A percentile compares a stretch with the other conserved stretches of the same genome.
Conservation (phyloP, 345 rosid species). For the Eutrema japonicum region DNA sequence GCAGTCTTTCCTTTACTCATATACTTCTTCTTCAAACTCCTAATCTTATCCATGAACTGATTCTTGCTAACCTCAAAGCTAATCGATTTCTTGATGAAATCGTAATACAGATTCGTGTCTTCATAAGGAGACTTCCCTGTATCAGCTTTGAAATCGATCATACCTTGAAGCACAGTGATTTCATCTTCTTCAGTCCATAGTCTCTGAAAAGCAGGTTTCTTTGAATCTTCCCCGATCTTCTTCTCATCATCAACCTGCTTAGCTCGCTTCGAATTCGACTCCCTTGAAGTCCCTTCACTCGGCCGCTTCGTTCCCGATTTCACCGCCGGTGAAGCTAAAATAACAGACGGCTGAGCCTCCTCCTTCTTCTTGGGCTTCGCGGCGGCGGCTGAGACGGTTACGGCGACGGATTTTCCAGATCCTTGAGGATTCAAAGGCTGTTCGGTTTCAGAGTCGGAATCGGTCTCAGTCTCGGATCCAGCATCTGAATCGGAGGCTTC, state of each 20-base stretch:
- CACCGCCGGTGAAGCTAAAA: constrained; percentile 27
- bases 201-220: constrained; percentile 41
- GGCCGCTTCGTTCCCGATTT: constrained; percentile 39
- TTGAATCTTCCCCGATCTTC: constrained; percentile 26
- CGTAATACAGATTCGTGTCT: constrained; percentile 46
- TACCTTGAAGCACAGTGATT: constrained; percentile 46
- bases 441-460: constrained; percentile 43
- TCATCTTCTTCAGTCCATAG: constrained; percentile 60
- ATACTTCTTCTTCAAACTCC: constrained; percentile 55
- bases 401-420: constrained; percentile 40
- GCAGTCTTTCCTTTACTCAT: constrained; percentile 36
- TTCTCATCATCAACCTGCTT: constrained; percentile 26
- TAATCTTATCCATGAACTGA: constrained; percentile 54
- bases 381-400: not conserved
- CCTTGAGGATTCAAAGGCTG: constrained; percentile 28
- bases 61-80: constrained; percentile 45
- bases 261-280: constrained; percentile 24
- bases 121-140: constrained; percentile 42
- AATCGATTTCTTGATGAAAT: constrained; percentile 44
- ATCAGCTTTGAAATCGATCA: constrained; percentile 44
- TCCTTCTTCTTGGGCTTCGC: constrained; percentile 25
- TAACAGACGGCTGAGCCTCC: not conserved
- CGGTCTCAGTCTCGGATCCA: constrained; percentile 45
- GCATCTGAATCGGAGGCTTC: constrained; percentile 32
- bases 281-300: not conserved